phyloP scores from a whole-genome alignment of 805 yeast genomes.

The Ogataea nakhonphanomensis region DNA sequence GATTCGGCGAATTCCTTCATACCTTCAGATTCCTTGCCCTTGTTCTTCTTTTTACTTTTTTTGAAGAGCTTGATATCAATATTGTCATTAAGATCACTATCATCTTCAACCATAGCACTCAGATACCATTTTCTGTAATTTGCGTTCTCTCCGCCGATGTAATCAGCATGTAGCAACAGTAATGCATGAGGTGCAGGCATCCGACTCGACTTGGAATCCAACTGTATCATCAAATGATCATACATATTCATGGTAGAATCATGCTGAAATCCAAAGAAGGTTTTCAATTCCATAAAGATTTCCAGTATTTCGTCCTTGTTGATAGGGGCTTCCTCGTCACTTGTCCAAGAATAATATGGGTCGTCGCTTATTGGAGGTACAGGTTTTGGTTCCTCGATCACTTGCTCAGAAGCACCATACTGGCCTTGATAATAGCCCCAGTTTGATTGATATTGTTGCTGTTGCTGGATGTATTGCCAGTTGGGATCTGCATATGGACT shows the following conservation, averaged over 20 bases:
- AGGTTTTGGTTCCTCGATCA: conserved; percentile 11
- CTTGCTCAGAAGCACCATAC: conserved; percentile 10
- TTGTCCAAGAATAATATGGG: conserved; percentile 57
- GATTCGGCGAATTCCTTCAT: conserved; percentile 16
- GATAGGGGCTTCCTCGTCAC: conserved; percentile 68
- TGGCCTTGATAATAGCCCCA: conserved; percentile 11
- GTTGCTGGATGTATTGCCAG: conserved; percentile 18
- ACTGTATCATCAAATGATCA: conserved; percentile 73
- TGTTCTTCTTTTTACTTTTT: conserved; percentile 63
- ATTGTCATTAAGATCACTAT: conserved; percentile 58
- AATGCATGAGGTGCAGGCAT: conserved; percentile 70
- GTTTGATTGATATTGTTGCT: conserved; percentile 11
- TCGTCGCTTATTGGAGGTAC: conserved; percentile 24
- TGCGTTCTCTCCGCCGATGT: conserved; percentile 86
- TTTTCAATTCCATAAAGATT: conserved; percentile 56
- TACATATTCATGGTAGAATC: conserved; percentile 76
- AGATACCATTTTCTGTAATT: conserved; percentile 92
- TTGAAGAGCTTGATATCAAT: conserved; percentile 59
- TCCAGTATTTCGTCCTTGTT: conserved; percentile 58
- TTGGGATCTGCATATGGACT: conserved; percentile 14
- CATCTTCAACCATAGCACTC: conserved; percentile 77
- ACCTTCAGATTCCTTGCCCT: conserved; percentile 25
- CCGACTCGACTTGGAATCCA: conserved; percentile 86
- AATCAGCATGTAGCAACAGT: conserved; percentile 77
- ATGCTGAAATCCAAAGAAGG: conserved; percentile 78